Evolutionary conservation across 2,329 filamentous ascomycete species (phyloP).

Genomic region (Cercospora berteroae): DNA sequence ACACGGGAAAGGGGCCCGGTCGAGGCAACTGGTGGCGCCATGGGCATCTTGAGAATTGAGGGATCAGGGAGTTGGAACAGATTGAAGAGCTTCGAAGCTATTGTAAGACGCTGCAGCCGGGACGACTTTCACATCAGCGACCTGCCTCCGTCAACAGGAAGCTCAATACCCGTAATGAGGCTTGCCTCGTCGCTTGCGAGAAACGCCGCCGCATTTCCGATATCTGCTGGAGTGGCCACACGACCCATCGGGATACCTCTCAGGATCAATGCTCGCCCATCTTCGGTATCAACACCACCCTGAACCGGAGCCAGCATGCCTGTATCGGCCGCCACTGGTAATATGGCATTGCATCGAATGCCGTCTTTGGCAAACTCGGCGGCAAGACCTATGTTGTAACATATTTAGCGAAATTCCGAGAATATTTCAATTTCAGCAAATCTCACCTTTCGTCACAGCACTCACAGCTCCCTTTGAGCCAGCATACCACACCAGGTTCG

Average conservation of each 20-base stretch:
- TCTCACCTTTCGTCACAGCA: constrained; percentile 23
- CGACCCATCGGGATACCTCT: constrained; percentile 32
- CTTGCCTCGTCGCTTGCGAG: constrained; percentile 34
- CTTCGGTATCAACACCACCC: constrained; percentile 19
- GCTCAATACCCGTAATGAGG: constrained; percentile 31
- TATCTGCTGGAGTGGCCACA: constrained; percentile 28
- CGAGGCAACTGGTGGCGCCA: neutral
- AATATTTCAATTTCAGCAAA: neutral
- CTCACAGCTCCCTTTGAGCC: constrained; percentile 32
- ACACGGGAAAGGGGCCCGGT: constrained; percentile 5
- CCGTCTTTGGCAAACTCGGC: constrained; percentile 30
- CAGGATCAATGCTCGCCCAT: constrained; percentile 25
- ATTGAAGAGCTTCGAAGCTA: too few relatives aligned
- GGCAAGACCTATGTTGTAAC: constrained; percentile 23
- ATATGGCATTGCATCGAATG: constrained; percentile 32
- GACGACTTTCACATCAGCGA: constrained; percentile 21
- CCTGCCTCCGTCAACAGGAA: constrained; percentile 35
- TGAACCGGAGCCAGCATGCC: constrained; percentile 31
- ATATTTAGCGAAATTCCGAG: neutral
- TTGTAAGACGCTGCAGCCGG: too few relatives aligned
- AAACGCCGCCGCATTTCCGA: constrained; percentile 30
- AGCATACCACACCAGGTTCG: constrained; percentile 35
- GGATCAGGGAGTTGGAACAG: neutral
- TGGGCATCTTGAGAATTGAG: neutral
- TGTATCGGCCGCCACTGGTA: constrained; percentile 33